These are phyloP conservation scores for Trametes meyenii DNA, from an alignment of 768 basidiomycete genomes.

Conservation along the genomic window DNA sequence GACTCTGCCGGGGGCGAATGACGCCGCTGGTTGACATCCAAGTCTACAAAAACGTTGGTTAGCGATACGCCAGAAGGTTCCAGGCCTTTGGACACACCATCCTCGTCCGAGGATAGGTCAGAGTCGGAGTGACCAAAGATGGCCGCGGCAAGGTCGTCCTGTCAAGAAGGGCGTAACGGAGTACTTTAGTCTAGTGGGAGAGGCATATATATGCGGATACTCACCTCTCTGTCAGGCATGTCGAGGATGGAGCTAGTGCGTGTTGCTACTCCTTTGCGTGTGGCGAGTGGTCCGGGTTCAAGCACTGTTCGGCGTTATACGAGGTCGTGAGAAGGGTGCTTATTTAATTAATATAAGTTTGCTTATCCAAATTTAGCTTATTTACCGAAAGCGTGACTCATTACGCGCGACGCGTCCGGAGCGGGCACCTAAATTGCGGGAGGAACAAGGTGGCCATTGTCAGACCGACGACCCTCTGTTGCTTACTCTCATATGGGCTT, in stretches of 20 bases:
- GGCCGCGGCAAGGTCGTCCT: slow-evolving; percentile 22
- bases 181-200: not conserved
- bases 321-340: not conserved
- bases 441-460: not conserved
- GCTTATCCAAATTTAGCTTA: not conserved
- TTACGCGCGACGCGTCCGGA: slow-evolving; percentile 21
- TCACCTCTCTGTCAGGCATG: slow-evolving; percentile 21
- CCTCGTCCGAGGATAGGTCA: slow-evolving; percentile 79
- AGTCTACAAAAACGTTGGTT: slow-evolving; percentile 34
- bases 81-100: slow-evolving; percentile 38
- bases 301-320: not conserved
- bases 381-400: slow-evolving; percentile 14
- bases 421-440: not conserved
- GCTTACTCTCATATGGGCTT: slow-evolving; percentile 14
- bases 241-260: not conserved
- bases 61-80: slow-evolving; percentile 5
- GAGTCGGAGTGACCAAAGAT: slow-evolving; percentile 81
- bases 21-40: slow-evolving; percentile 45
- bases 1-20: slow-evolving; percentile 37
- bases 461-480: not conserved
- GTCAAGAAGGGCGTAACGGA: slow-evolving; percentile 24
- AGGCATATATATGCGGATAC: not conserved
- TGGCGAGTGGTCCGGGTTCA: not conserved
- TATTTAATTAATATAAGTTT: not conserved
- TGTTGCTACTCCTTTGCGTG: not conserved